phyloP scores from a whole-genome alignment of 2,329 filamentous ascomycete genomes.

The Pyrenochaeta sp. region DNA sequence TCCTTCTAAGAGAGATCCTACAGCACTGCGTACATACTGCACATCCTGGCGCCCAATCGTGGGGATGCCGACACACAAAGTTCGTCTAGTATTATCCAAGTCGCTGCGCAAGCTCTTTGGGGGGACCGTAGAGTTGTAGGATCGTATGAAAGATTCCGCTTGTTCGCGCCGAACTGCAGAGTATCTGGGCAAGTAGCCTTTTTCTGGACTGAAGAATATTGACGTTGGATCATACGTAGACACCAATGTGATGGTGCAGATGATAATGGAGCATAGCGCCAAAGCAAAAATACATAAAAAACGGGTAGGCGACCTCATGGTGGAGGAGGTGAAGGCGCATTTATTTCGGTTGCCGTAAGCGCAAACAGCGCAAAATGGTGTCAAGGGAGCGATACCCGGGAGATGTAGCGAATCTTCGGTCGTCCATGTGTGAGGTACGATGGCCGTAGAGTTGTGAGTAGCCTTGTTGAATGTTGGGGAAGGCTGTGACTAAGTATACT shows the following conservation, averaged over 20 bases:
- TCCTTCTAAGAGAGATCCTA: conserved; percentile 52
- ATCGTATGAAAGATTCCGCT: conserved; percentile 24
- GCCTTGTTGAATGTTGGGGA: no score
- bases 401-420: no score
- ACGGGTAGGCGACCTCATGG: no score
- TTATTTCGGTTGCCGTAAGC: no score
- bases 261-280: conserved; percentile 8
- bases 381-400: no score
- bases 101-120: not conserved
- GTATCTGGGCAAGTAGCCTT: conserved; percentile 28
- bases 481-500: no score
- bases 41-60: conserved; percentile 46
- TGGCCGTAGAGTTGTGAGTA: no score
- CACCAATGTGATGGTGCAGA: conserved; percentile 12
- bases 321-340: no score
- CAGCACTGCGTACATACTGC: conserved; percentile 47
- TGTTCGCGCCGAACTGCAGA: conserved; percentile 26
- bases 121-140: not conserved
- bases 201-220: conserved; percentile 30
- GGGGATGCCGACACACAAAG: conserved; percentile 53
- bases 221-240: conserved; percentile 33
- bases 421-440: no score
- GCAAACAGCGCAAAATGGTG: no score
- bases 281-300: no score
- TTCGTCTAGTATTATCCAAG: conserved; percentile 3